Percentiles rank a stretch among this genome's conserved stretches.
These are phyloP conservation scores for Suillus spraguei DNA, from an alignment of 768 basidiomycete genomes.

Conservation along the genomic window DNA sequence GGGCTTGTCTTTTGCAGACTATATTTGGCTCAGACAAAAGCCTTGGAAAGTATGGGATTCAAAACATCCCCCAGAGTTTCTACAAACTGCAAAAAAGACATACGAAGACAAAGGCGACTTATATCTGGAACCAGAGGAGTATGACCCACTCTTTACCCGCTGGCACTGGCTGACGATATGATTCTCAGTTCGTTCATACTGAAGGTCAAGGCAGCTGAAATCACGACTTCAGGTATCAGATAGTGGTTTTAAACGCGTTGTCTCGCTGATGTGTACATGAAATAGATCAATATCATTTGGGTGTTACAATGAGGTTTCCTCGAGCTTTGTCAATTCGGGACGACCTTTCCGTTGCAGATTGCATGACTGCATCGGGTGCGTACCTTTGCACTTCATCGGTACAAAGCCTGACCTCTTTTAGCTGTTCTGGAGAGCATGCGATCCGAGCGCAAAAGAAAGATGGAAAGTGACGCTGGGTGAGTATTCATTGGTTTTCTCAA, in stretches of 20 bases:
- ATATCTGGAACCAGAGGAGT: slow-evolving; percentile 91
- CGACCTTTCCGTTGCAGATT: slow-evolving; percentile 73
- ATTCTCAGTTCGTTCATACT: slow-evolving; percentile 83
- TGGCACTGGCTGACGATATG: slow-evolving; percentile 8
- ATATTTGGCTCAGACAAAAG: slow-evolving; percentile 78
- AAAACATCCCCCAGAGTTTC: slow-evolving; percentile 71
- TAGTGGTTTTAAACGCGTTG: slow-evolving; percentile 7
- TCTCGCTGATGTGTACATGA: background rate
- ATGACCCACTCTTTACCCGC: slow-evolving; percentile 19
- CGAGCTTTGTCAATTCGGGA: slow-evolving; percentile 80
- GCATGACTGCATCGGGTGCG: slow-evolving; percentile 68
- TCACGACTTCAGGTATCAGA: slow-evolving; percentile 65
- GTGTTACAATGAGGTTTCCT: slow-evolving; percentile 94
- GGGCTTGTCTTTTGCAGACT: slow-evolving; percentile 85
- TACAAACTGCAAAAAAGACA: slow-evolving; percentile 57
- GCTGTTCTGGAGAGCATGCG: slow-evolving; percentile 63
- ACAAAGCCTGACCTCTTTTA: slow-evolving; percentile 26
- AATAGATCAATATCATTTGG: slow-evolving; percentile 80
- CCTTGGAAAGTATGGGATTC: slow-evolving; percentile 85
- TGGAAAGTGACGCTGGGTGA: slow-evolving; percentile 62
- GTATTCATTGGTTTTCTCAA: slow-evolving; percentile 9
- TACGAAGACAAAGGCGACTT: slow-evolving; percentile 88
- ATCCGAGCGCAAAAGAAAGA: slow-evolving; percentile 72
- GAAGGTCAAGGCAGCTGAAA: slow-evolving; percentile 93
- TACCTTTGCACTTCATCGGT: background rate